Base-by-base conservation (phyloP, 2,329 filamentous ascomycete genomes). In the Paracoccidioides brasiliensis region DNA sequence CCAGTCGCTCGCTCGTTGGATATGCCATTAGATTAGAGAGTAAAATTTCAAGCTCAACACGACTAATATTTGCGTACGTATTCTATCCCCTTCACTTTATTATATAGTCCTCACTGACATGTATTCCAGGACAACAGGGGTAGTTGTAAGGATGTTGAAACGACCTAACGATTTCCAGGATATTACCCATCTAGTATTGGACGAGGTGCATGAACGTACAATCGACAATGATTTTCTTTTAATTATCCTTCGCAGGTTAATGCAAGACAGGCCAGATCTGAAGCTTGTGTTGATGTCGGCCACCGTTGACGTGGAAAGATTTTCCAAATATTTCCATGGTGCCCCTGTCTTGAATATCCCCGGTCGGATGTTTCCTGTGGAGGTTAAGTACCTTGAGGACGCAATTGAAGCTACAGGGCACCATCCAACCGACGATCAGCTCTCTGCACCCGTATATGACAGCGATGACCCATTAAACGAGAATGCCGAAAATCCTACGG, bases 81-180 rank as follows among this genome's bases (percentile, higher is more conserved):
- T 46, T 37, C 42, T 38, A 8, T 52, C 15, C 38, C 22, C 53
- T 6, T 46, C 10, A 3, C 41, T 9, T 51, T 1, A 86, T 40
- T 42, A 38, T 48, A 33, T 22, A 32, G 8, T n/a, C 5, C 32
- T 45, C 40, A 49, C 49, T 44, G 10, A 45, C 28, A 43, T 40
- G 43, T 61, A 65, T 41, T 48, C 15, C 57, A 73, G 71, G 30
- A 76, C 81, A 30, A 82, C 82, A 46, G 83, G 93, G 74, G 95
- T 98, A 56, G 89, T 98, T n/a, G 88, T 98, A 77, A 84, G 93
- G 33, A 97, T 98, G 91, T 78, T 98, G 12, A 93, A 98, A 69
- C 85, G 85, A 7, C 87, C 88, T 0, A 86, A 89, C 60, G 86
- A 94, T 55, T 80, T 98, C 45, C 80, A 83, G 56, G 91, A 96